Base-by-base conservation (phyloP, 2,329 filamentous ascomycete species). In the Venturia aucupariae region DNA sequence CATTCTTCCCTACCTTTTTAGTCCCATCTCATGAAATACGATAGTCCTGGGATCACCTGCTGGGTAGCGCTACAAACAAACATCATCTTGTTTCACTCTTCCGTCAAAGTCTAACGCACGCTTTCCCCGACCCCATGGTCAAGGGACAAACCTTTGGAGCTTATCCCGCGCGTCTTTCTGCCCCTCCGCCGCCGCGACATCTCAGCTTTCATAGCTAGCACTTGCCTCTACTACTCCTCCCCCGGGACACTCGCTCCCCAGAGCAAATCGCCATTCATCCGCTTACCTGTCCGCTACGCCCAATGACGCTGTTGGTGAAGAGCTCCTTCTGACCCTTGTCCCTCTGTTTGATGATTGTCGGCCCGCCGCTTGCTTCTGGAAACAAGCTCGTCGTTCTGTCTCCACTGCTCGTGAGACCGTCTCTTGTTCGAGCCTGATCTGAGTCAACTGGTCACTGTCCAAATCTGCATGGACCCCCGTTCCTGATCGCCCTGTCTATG, bases 81-180 rank as follows among this genome's bases (percentile, higher is more conserved):
- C 55, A 61, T 64, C 55, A 4, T 35, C 51, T 22, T 64, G 63
- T 61, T 64, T 64, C 63, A 64, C 51, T 61, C 48, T 35, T 55
- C 42, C 42, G 41, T 51, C 41, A 2, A 44, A 62, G 44, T 51
- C 60, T 62, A 62, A 62, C 27, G 42, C 60, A 60, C 38, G n/a
- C 41, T 27, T 60, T 42, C 41, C 35, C 59, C 59, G 22, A 60
- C 1, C 41, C 59, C 59, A 60, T 42, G 59, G 59, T 60, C 30
- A 60, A 60, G 59, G 59, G 32, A 60, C 24, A n/a, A 41, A 19
- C 3, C 19, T 60, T 60, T 60, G 59, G 38, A 60, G n/a, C 59
- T 60, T 19, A 60, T 60, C 38, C 59, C 59, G 59, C 57, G 57
- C 41, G 13, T 32, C 35, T 27, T 44, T 51, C 60, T 62, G 51